phyloP scores from a whole-genome alignment of 2,329 filamentous ascomycete species.

The Lasiodiplodia theobromae region DNA sequence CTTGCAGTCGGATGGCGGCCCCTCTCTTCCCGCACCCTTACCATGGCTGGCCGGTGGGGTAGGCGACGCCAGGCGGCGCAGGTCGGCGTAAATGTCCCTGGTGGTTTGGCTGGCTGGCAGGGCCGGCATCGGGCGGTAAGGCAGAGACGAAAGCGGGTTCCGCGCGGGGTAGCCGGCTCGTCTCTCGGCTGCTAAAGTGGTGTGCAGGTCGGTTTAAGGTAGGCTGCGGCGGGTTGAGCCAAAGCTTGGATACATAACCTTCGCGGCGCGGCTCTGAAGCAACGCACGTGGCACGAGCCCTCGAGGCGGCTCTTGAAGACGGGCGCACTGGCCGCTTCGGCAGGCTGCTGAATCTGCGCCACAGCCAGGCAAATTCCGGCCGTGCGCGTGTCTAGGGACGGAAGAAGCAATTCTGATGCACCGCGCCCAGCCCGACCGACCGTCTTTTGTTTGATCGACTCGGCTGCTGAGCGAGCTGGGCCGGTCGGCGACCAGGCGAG shows the following conservation, averaged over 20 bases:
- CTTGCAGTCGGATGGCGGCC: background rate
- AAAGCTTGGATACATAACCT: background rate
- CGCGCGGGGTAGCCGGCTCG: background rate
- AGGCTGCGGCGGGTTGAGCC: background rate
- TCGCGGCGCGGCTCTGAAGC: background rate
- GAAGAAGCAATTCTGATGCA: background rate
- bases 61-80: background rate
- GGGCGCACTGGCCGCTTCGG: background rate
- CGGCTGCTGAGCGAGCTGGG: background rate
- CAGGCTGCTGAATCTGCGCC: background rate
- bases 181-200: background rate
- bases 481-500: background rate
- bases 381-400: background rate
- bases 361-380: background rate
- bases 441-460: background rate
- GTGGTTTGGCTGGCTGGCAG: background rate
- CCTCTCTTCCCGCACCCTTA: background rate
- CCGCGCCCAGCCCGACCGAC: background rate
- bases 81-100: background rate
- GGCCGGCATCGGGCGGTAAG: background rate
- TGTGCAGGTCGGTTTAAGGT: conserved; percentile 7
- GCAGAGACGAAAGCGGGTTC: background rate
- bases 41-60: background rate
- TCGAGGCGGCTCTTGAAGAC: background rate
- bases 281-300: background rate